Percentiles rank a stretch among this genome's conserved stretches.
Evolutionary conservation across 2,329 filamentous ascomycete species (phyloP).

Genomic region (Aspergillus alliaceus): DNA sequence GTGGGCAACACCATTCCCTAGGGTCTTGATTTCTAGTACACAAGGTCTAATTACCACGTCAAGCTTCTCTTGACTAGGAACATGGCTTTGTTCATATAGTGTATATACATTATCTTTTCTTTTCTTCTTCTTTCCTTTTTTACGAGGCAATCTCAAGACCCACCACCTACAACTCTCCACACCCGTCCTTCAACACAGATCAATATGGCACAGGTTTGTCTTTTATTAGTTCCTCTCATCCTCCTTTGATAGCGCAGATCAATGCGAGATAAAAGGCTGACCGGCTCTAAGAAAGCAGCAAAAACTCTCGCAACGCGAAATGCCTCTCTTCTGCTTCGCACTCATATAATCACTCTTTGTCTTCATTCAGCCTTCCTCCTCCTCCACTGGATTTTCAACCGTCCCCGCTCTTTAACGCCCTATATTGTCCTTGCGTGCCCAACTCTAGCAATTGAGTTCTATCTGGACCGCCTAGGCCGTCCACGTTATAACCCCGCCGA

Average conservation of each 20-base stretch:
- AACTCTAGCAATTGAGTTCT: constrained; percentile 75
- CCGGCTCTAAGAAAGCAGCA: constrained; percentile 46
- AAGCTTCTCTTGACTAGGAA: neutral
- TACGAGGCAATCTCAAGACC: neutral
- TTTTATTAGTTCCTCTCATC: neutral
- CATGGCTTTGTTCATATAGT: neutral
- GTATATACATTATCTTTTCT: neutral
- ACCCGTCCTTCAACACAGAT: neutral
- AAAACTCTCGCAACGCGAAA: constrained; percentile 75
- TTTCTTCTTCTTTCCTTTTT: no score
- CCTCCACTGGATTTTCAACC: constrained; percentile 64
- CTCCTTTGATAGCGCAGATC: neutral
- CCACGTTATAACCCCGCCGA: constrained; percentile 68
- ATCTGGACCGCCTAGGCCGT: constrained; percentile 80
- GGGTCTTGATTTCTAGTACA: neutral
- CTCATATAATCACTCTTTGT: constrained; percentile 72
- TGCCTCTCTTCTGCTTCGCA: constrained; percentile 71
- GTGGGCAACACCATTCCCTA: constrained; percentile 30
- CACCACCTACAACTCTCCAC: neutral
- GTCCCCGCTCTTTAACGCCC: constrained; percentile 60
- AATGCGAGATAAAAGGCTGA: neutral
- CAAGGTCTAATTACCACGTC: neutral
- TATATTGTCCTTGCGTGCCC: constrained; percentile 75
- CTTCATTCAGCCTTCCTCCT: constrained; percentile 76
- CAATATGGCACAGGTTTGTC: constrained; percentile 29